Evolutionary conservation across 768 basidiomycete species (phyloP).

Genomic region (Cytidiella melzeri): DNA sequence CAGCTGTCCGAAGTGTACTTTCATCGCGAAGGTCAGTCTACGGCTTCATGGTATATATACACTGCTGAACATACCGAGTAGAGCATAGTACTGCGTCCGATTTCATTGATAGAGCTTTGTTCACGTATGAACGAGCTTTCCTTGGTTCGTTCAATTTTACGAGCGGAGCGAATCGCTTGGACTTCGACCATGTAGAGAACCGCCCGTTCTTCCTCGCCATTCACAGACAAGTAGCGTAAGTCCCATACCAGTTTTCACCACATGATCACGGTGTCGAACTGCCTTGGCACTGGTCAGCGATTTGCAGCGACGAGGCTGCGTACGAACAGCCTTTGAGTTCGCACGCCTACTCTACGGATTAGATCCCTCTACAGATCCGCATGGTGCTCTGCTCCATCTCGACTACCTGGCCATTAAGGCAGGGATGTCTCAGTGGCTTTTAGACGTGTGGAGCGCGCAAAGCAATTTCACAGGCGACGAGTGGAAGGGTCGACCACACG

Average conservation of each 20-base stretch:
- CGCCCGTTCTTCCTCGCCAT: conserved; percentile 87
- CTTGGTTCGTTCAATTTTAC: conserved; percentile 84
- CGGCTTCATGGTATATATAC: background rate
- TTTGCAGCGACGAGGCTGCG: conserved; percentile 82
- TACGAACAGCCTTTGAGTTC: conserved; percentile 88
- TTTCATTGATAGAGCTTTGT: conserved; percentile 87
- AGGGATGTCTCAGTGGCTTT: conserved; percentile 73
- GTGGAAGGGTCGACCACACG: conserved; percentile 11
- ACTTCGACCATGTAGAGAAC: conserved; percentile 89
- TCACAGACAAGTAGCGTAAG: conserved; percentile 77
- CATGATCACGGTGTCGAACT: background rate
- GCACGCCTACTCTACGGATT: conserved; percentile 79
- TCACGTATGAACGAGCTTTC: conserved; percentile 88
- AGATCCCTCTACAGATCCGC: conserved; percentile 85
- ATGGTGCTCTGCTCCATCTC: conserved; percentile 76
- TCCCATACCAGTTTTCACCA: background rate
- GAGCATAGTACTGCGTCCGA: conserved; percentile 83
- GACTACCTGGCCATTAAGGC: conserved; percentile 84
- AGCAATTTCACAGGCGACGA: conserved; percentile 6
- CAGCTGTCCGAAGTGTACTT: conserved; percentile 81
- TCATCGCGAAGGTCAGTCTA: conserved; percentile 72
- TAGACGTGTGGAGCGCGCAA: conserved; percentile 50
- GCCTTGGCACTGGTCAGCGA: conserved; percentile 40
- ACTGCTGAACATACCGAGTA: conserved; percentile 22
- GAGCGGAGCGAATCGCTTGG: conserved; percentile 73